A percentile compares a stretch with the other conserved stretches of the same genome.
Evolutionary conservation across 495 filamentous ascomycete genomes (phyloP).

Genomic region (Hypomontagnella submonticulosa): DNA sequence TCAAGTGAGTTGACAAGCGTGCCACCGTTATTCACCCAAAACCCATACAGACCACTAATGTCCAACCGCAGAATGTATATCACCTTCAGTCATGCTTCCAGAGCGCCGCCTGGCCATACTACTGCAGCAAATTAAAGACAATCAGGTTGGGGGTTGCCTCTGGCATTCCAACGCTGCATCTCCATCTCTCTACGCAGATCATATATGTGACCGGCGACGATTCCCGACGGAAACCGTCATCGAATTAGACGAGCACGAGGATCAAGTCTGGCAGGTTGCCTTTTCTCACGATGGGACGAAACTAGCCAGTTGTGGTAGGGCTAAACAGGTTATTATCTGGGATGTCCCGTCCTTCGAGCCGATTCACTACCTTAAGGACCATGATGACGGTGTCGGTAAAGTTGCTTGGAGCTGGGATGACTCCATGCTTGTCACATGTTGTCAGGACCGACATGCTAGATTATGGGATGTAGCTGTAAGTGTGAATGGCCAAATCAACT

Average conservation of each 20-base stretch:
- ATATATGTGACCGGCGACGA: slow-evolving; percentile 79
- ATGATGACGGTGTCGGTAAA: slow-evolving; percentile 75
- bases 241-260: slow-evolving; percentile 77
- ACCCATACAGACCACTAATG: slow-evolving; percentile 21
- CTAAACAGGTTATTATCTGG: slow-evolving; percentile 81
- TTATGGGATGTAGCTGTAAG: slow-evolving; percentile 84
- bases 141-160: slow-evolving; percentile 82
- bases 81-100: slow-evolving; percentile 98
- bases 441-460: slow-evolving; percentile 75
- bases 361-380: slow-evolving; percentile 71
- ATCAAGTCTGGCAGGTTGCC: slow-evolving; percentile 89
- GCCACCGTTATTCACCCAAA: slow-evolving; percentile 1
- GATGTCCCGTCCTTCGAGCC: slow-evolving; percentile 76
- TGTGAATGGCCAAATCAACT: slow-evolving; percentile 21
- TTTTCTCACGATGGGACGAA: slow-evolving; percentile 91
- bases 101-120: slow-evolving; percentile 88
- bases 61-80: slow-evolving; percentile 77
- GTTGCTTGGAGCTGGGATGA: slow-evolving; percentile 94
- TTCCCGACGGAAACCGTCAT: slow-evolving; percentile 77
- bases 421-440: slow-evolving; percentile 82
- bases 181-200: slow-evolving; percentile 89
- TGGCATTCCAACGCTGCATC: slow-evolving; percentile 86
- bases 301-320: slow-evolving; percentile 83
- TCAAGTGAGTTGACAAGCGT: slow-evolving; percentile 70
- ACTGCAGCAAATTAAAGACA: slow-evolving; percentile 82